Conservation (phyloP, 805 yeast genomes). For the Candida multigemmis region DNA sequence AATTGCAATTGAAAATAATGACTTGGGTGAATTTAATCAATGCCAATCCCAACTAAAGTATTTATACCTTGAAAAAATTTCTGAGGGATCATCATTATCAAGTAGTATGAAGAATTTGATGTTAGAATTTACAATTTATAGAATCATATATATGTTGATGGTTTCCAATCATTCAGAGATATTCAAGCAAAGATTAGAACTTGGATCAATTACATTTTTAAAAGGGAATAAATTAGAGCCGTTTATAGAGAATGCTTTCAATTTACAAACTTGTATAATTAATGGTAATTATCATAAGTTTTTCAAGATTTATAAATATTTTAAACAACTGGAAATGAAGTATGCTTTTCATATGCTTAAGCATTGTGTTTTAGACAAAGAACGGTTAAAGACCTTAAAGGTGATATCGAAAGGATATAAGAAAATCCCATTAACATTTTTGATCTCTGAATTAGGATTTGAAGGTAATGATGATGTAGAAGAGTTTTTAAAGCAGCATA, state of each 20-base stretch:
- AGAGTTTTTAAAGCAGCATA: conserved; percentile 32
- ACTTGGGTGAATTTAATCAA: conserved; percentile 91
- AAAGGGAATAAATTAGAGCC: conserved; percentile 5
- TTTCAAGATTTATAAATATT: conserved; percentile 22
- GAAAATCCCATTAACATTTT: conserved; percentile 27
- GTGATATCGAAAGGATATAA: conserved; percentile 51
- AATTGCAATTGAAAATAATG: conserved; percentile 74
- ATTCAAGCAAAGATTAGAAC: conserved; percentile 26
- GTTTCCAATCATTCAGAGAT: conserved; percentile 59
- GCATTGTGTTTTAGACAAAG: conserved; percentile 45
- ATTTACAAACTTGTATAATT: conserved; percentile 8
- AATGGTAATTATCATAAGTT: conserved; percentile 36
- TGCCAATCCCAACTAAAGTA: conserved; percentile 76
- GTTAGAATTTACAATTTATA: conserved; percentile 64
- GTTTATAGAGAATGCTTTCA: conserved; percentile 8
- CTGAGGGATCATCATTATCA: not conserved
- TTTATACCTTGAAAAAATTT: conserved; percentile 41
- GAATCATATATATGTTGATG: conserved; percentile 64
- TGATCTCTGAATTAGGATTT: conserved; percentile 33
- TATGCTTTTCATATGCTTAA: conserved; percentile 13
- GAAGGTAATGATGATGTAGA: conserved; percentile 22
- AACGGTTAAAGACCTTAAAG: conserved; percentile 48
- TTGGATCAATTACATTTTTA: conserved; percentile 3
- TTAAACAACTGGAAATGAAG: conserved; percentile 8
- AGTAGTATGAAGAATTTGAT: conserved; percentile 9